Base-by-base conservation (phyloP, 768 basidiomycete species). In the Kwoniella heveanensis region DNA sequence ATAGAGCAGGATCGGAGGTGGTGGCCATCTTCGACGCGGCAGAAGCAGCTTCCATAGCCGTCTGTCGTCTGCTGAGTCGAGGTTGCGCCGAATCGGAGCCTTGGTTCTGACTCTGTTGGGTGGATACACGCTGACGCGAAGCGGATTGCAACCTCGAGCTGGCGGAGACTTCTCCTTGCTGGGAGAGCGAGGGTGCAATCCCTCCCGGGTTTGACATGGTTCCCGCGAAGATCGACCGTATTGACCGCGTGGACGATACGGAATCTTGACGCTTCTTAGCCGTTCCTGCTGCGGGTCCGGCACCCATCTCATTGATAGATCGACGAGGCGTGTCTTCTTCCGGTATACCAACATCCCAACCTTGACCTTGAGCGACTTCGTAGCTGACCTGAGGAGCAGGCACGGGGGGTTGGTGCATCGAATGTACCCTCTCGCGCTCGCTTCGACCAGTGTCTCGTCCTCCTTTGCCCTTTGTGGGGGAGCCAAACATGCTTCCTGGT, bases 351-450 rank as follows among this genome's bases (percentile, higher is more conserved):
- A 49, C 64, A 30, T 67, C 64, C 72, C 71, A 77, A 24, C 68
- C 65, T 25, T 58, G 57, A n/a, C 75, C 75, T 12, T 57, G 50
- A 1, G 67, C 71, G 1, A 65, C 39, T 24, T 72, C 73, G 25
- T 55, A 48, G 53, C 65, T 62, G 37, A 77, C 57, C 26, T 70
- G 70, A 27, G 75, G 73, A 36, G 70, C 67, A 15, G 75, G 70
- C 7, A 72, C 63, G 6, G 74, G 74, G 2, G 70, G 70, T n/a
- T 73, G 68, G 57, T 73, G 70, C 64, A 73, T 67, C 30, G 65
- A 62, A 21, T 67, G 62, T 1, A 70, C 72, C 39, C 68, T 54
- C 37, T 66, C 48, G 15, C 66, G 37, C 19, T 54, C 26, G 27
- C 60, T 59, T 10, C 39, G 39, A 19, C 39, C 32, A 13, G 6